phyloP scores from a whole-genome alignment of 345 rosid genomes.

The Murraya koenigii region DNA sequence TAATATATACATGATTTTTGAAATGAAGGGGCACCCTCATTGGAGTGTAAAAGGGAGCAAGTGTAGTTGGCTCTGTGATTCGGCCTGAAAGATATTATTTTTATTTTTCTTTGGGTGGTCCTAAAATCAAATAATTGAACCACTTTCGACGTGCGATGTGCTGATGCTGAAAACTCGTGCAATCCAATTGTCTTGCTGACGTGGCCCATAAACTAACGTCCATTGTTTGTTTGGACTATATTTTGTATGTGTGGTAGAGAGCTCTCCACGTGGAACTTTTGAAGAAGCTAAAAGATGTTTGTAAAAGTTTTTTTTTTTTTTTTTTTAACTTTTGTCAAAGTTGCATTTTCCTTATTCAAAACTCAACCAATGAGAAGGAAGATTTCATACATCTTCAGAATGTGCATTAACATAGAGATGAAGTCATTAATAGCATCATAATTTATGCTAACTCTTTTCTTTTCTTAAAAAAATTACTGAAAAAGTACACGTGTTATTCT shows the following conservation, averaged over 20 bases:
- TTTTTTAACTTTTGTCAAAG: too few relatives aligned
- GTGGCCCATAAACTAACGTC: conserved; percentile 26
- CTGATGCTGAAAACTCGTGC: conserved; percentile 19
- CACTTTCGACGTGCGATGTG: conserved; percentile 28
- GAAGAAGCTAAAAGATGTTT: neutral
- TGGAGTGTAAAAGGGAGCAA: conserved; percentile 27
- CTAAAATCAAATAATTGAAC: conserved; percentile 20
- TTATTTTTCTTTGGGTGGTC: conserved; percentile 15
- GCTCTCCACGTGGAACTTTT: conserved; percentile 12
- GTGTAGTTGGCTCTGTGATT: conserved; percentile 31
- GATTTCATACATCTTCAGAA: neutral
- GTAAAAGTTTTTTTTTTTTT: neutral
- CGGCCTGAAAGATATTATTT: conserved; percentile 20
- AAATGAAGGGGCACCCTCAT: neutral
- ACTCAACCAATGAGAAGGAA: neutral
- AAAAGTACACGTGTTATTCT: too few relatives aligned
- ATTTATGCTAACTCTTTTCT: too few relatives aligned
- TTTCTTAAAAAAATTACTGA: too few relatives aligned
- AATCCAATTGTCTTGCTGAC: conserved; percentile 22
- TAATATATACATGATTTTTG: neutral
- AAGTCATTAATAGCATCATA: too few relatives aligned
- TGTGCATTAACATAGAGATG: neutral
- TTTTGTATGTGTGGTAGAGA: neutral
- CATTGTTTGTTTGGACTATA: neutral
- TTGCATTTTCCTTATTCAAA: neutral